A percentile compares a stretch with the other conserved stretches of the same genome.
phyloP scores from a whole-genome alignment of 2,329 filamentous ascomycete genomes.

The Botrytis byssoidea region DNA sequence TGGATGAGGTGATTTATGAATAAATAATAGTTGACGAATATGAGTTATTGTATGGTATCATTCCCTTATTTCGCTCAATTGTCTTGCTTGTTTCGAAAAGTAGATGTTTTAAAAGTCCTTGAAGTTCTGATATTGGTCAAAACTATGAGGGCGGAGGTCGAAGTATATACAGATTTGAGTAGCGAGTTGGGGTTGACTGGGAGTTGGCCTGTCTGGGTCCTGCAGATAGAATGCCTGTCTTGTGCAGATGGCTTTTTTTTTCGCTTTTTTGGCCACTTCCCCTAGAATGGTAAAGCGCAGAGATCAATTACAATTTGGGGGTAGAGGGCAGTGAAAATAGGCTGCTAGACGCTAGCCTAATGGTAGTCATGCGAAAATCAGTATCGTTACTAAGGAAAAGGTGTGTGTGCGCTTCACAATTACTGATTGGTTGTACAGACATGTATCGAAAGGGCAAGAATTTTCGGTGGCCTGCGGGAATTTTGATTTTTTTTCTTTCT shows the following conservation, averaged over 20 bases:
- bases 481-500: background rate
- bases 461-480: slow-evolving; percentile 11
- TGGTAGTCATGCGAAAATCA: slow-evolving; percentile 15
- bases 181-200: slow-evolving; percentile 24
- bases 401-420: slow-evolving; percentile 3
- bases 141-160: slow-evolving; percentile 25
- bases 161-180: slow-evolving; percentile 28
- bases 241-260: slow-evolving; percentile 27
- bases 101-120: background rate
- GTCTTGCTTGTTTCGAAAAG: slow-evolving; percentile 5
- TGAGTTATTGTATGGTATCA: slow-evolving; percentile 24
- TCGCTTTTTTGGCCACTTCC: slow-evolving; percentile 15
- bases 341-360: slow-evolving; percentile 8
- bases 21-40: slow-evolving; percentile 21
- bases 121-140: slow-evolving; percentile 13
- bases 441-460: background rate
- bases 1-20: slow-evolving; percentile 27
- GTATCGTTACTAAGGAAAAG: background rate
- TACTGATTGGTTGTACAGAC: background rate
- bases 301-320: background rate
- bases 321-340: background rate
- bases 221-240: slow-evolving; percentile 24
- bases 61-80: slow-evolving; percentile 17
- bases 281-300: background rate
- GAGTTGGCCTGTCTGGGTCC: slow-evolving; percentile 27